Base-by-base conservation (phyloP, 306 rosid species). In the Pyrus communis region DNA sequence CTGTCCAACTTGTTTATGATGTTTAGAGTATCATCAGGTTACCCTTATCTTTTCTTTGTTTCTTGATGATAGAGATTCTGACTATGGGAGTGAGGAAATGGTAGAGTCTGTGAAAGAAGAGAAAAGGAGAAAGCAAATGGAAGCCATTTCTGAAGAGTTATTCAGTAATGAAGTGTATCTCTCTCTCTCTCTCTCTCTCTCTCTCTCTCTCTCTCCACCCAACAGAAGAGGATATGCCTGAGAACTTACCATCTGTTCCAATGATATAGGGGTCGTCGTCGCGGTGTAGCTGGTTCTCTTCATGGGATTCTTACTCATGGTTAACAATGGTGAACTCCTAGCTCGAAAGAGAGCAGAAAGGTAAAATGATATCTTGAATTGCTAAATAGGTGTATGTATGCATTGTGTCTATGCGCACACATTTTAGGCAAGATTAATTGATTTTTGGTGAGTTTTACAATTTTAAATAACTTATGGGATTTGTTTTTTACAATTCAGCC, bases 111-210 rank as follows among this genome's bases (percentile, higher is more conserved):
- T 87, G 77, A 87, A 79, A 79, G 91, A 90, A 78, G 98, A 94
- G 85, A 90, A 82, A 79, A 87, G 78, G 80, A 84, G 95, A 78
- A 94, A 85, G 89, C 85, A 90, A 82, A 84, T 74, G 81, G 98
- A 94, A 83, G 98, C 97, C 9, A 51, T 90, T 57, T 90, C 97
- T 5, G 98, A 94, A 65, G 98, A 91, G 66, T 87, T 94, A 72
- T 94, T 94, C 79, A 89, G 85, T 83, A 91, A 86, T 51, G 85
- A 87, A 77, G 86, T 82, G 93, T 96, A 80, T 21, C 30, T 42
- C 45, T 42, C 45, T 9, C 46, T 9, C 46, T 9, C 46, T 9
- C 46, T 40, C 45, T 40, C 45, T 40, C 45, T 40, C 59, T 33
- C 28, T 45, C n/a, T 30, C 21, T 67, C 11, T 15, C 55, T 62